Conservation (phyloP, 495 filamentous ascomycete species). For the Xylaria palmicola region DNA sequence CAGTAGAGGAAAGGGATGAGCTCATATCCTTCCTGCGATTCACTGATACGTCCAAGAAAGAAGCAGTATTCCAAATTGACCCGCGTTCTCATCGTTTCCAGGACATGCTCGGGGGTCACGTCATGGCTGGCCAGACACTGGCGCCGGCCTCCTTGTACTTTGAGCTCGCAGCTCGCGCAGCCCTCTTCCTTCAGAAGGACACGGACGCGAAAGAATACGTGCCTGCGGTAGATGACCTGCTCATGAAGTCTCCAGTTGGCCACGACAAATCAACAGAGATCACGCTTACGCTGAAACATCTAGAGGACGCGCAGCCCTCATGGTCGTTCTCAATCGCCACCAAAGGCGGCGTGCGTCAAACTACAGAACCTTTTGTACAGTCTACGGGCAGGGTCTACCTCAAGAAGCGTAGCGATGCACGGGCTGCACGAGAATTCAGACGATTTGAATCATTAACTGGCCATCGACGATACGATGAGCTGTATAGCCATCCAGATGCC, state of each 20-base stretch:
- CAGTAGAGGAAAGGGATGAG: constrained; percentile 21
- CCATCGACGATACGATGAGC: not conserved
- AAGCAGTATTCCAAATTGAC: constrained; percentile 20
- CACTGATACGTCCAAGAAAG: constrained; percentile 10
- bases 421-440: constrained; percentile 2
- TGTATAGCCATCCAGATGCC: constrained; percentile 12
- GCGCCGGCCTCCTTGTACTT: constrained; percentile 47
- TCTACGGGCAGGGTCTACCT: constrained; percentile 15
- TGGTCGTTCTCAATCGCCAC: constrained; percentile 21
- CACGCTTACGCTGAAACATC: constrained; percentile 10
- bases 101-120: constrained; percentile 34
- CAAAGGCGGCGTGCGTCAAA: not conserved
- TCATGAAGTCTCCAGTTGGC: constrained; percentile 24
- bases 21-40: constrained; percentile 33
- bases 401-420: constrained; percentile 2
- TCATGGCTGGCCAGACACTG: constrained; percentile 33
- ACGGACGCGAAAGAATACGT: not conserved
- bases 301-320: constrained; percentile 8
- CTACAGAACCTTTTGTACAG: constrained; percentile 9
- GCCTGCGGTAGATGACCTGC: constrained; percentile 15
- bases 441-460: constrained; percentile 9
- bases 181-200: constrained; percentile 12
- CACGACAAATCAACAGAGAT: constrained; percentile 13
- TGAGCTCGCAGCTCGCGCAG: constrained; percentile 35
- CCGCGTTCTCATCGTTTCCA: constrained; percentile 16